Evolutionary conservation across 164 flowering plant genomes (phyloP).

Genomic region (Euptelea pleiosperma): DNA sequence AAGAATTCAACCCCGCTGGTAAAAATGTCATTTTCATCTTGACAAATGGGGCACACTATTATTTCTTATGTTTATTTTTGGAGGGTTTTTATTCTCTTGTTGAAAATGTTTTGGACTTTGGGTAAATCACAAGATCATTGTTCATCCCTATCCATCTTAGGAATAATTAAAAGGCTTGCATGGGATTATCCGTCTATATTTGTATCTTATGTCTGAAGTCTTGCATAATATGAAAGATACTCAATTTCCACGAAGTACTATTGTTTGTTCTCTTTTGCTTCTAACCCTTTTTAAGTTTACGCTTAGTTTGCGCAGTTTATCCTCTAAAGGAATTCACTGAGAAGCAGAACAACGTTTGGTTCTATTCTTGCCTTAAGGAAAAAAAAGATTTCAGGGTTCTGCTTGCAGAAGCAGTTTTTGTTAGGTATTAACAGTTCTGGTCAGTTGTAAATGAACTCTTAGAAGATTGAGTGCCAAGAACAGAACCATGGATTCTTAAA

Average conservation of each 20-base stretch:
- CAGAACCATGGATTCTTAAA: constrained; percentile 24
- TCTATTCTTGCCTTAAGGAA: no score
- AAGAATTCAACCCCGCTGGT: not conserved
- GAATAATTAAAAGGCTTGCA: constrained; percentile 34
- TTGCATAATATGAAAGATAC: constrained; percentile 36
- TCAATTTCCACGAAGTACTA: constrained; percentile 14
- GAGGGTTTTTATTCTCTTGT: not conserved
- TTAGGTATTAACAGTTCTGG: constrained; percentile 1
- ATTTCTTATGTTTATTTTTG: no score
- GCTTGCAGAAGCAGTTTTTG: not conserved
- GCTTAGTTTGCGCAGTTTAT: constrained; percentile 14
- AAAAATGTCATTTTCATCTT: not conserved
- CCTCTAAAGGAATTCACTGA: constrained; percentile 3
- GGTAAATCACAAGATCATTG: constrained; percentile 32
- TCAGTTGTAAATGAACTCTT: constrained; percentile 44
- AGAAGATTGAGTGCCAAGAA: constrained; percentile 29
- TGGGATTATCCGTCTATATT: constrained; percentile 19
- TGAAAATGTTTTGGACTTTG: no score
- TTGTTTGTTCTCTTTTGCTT: constrained; percentile 14
- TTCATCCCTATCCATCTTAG: constrained; percentile 44
- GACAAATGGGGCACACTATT: not conserved
- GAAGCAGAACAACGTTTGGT: no score
- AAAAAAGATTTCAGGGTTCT: constrained; percentile 7
- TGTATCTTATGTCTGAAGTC: constrained; percentile 39
- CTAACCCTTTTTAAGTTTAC: constrained; percentile 15